phyloP scores from a whole-genome alignment of 352 stramenopile genomes.

The Albugo laibachii region DNA sequence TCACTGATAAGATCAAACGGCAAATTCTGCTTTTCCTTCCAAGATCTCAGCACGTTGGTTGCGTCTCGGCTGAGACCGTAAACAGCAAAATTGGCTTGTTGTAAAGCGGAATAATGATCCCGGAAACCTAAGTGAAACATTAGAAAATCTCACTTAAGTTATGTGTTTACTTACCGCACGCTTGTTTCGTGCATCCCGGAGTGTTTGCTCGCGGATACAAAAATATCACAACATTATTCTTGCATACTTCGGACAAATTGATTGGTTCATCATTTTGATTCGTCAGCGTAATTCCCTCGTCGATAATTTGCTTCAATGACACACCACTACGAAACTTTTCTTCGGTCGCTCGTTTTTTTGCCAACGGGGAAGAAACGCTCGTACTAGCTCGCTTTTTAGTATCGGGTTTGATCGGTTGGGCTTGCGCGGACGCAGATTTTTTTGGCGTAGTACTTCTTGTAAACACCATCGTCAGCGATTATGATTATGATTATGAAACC shows the following conservation, averaged over 20 bases:
- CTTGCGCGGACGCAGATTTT: too few relatives aligned
- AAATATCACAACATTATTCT: constrained; percentile 72
- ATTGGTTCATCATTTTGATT: constrained; percentile 53
- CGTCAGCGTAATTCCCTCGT: constrained; percentile 38
- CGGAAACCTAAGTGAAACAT: constrained; percentile 34
- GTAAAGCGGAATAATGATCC: constrained; percentile 66
- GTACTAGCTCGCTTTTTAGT: too few relatives aligned
- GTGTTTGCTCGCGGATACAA: constrained; percentile 80
- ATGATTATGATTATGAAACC: too few relatives aligned
- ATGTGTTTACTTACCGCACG: constrained; percentile 27
- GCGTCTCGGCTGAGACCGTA: constrained; percentile 64
- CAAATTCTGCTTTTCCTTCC: constrained; percentile 61
- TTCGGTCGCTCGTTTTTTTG: too few relatives aligned
- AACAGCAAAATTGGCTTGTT: constrained; percentile 53
- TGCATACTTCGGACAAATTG: constrained; percentile 39
- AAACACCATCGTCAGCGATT: too few relatives aligned
- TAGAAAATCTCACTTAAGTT: constrained; percentile 1
- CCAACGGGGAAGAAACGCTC: too few relatives aligned
- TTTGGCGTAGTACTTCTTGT: too few relatives aligned
- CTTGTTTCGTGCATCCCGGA: constrained; percentile 74
- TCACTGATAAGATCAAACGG: constrained; percentile 70
- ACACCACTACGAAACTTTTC: too few relatives aligned
- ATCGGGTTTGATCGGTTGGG: too few relatives aligned
- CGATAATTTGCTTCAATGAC: constrained; percentile 3
- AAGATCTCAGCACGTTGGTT: constrained; percentile 46